phyloP scores from a whole-genome alignment of 805 yeast genomes.

The Candida silvatica region DNA sequence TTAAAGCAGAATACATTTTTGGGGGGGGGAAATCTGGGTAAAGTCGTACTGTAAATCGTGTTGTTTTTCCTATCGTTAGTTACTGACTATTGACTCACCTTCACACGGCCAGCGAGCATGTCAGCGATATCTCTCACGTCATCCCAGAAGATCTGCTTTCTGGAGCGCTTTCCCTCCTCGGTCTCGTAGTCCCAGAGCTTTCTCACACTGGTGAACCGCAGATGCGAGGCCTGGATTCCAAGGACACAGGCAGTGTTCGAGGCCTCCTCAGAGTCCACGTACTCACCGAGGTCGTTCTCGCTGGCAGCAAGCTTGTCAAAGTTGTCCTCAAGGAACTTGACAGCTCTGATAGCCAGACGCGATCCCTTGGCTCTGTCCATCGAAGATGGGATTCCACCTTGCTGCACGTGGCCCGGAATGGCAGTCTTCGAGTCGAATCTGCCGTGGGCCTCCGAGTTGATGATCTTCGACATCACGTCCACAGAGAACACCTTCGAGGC shows the following conservation, averaged over 20 bases:
- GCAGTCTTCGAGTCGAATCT: conserved; percentile 89
- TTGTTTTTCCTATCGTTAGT: too few species aligned
- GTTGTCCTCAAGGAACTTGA: conserved; percentile 53
- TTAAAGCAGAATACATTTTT: too few species aligned
- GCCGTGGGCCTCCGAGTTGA: conserved; percentile 60
- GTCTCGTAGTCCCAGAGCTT: conserved; percentile 84
- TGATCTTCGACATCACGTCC: conserved; percentile 72
- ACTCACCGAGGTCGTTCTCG: conserved; percentile 23
- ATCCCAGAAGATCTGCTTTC: conserved; percentile 82
- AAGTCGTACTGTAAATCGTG: too few species aligned
- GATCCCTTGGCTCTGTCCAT: conserved; percentile 73
- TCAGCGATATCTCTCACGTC: conserved; percentile 70
- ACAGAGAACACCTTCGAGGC: conserved; percentile 81
- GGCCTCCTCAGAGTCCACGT: conserved; percentile 18
- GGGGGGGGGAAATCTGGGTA: too few species aligned
- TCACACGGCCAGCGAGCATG: conserved; percentile 68
- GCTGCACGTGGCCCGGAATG: conserved; percentile 97
- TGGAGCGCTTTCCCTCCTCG: conserved; percentile 72
- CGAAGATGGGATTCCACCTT: conserved; percentile 71
- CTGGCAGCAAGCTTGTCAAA: conserved; percentile 11
- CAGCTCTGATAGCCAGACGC: conserved; percentile 61
- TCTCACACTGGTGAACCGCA: conserved; percentile 66
- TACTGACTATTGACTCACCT: conserved; percentile 6
- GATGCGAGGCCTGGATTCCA: conserved; percentile 73
- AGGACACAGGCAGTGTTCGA: conserved; percentile 66